Base-by-base conservation (phyloP, 345 rosid species). In the Triadica sebifera region DNA sequence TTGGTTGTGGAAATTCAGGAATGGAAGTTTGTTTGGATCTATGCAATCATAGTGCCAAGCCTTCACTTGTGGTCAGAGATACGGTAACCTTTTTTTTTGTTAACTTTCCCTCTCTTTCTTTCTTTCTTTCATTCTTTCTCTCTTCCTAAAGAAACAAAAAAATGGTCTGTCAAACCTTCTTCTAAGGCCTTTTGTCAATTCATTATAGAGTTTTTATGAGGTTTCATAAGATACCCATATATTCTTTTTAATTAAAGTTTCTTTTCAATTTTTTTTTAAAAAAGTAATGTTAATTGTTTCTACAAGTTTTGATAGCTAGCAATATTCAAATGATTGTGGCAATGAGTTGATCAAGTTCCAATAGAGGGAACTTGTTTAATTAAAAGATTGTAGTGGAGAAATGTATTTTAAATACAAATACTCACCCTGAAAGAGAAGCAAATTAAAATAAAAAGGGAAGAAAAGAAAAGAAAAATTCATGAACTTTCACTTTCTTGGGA, bases 1-100 rank as follows among this genome's bases (percentile, higher is more conserved):
- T 87, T 19, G 90, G 90, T 4, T 85, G 86, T 22, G 90, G 90
- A n/a, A 87, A 87, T 76, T 87, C 90, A 4, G 90, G 90, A 45
- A 87, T 87, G 88, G 88, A 87, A 55, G 79, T 87, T 24, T 84
- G 86, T 49, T 80, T 87, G 47, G 90, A 87, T 64, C 88, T 87
- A 11, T 79, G 86, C 80, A 74, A 87, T 72, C 79, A 81, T 78
- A 64, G 75, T 25, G 90, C 90, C 25, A 25, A n/a, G n/a, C 88
- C 88, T 4, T 79, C 84, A 25, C 79, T 87, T 69, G 90, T 87
- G 38, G 85, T 83, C 46, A 78, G 90, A 29, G 71, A 81, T 74
- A 64, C 87, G 45, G 86, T 86, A 80, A 75, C 81, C 9, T 46
- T 7, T 38, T 39, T 37, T 5, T 15, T 34, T 12, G 4, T 43